Percentiles rank a stretch among this genome's conserved stretches.
Conservation (phyloP, 768 basidiomycete species). For the Agaricus subrufescens region DNA sequence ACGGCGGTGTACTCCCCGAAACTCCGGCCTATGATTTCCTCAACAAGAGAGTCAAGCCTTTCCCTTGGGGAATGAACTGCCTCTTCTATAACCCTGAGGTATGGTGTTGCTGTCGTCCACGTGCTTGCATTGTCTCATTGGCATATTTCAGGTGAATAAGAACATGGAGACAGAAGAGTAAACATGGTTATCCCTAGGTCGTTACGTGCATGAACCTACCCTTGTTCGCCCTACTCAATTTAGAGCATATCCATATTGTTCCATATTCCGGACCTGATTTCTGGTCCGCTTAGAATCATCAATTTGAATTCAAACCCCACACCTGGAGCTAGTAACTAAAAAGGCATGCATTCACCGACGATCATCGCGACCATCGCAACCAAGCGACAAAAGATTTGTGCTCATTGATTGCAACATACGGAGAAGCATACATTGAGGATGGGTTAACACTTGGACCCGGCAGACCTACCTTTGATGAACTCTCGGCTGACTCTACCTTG, state of each 20-base stretch:
- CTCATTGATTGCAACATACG: not conserved
- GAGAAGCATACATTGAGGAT: not conserved
- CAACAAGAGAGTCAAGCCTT: slow-evolving; percentile 73
- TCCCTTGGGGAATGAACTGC: slow-evolving; percentile 81
- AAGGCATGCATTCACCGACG: too few species aligned
- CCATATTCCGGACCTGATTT: not conserved
- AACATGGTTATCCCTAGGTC: not conserved
- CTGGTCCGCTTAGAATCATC: too few species aligned
- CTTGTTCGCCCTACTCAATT: not conserved
- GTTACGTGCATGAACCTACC: slow-evolving; percentile 6
- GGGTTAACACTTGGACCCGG: not conserved
- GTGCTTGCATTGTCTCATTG: not conserved
- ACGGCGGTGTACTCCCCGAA: slow-evolving; percentile 68
- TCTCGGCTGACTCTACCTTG: not conserved
- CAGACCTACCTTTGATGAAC: not conserved
- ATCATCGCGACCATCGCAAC: too few species aligned
- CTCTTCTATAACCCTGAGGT: slow-evolving; percentile 80
- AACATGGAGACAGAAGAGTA: slow-evolving; percentile 35
- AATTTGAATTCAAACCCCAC: not conserved
- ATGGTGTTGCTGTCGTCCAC: slow-evolving; percentile 17
- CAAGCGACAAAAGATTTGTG: too few species aligned
- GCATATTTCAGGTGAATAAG: slow-evolving; percentile 53
- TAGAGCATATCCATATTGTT: slow-evolving; percentile 1
- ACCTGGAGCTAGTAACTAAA: too few species aligned
- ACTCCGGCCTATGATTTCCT: slow-evolving; percentile 71